Conservation (phyloP, 192 early-diverging fungal species). For the Mycoemilia scoparia region DNA sequence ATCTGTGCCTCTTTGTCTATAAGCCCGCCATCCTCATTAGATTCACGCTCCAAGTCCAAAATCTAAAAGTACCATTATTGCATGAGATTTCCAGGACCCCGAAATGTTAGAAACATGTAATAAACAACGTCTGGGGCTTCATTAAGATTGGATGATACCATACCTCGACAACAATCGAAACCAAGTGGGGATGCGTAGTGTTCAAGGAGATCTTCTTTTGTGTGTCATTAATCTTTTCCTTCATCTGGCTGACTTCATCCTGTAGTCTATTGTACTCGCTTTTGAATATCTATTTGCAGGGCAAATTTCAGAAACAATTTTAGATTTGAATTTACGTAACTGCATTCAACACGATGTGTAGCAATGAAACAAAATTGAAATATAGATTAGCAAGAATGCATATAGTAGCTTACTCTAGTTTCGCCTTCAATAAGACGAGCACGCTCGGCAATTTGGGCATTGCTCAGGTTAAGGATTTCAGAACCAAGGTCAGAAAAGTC, state of each 20-base stretch:
- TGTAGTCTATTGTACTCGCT: constrained; percentile 73
- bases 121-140: neutral
- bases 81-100: neutral
- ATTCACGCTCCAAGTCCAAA: constrained; percentile 74
- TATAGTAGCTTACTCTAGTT: constrained; percentile 90
- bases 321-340: neutral
- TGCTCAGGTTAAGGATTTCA: constrained; percentile 74
- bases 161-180: constrained; percentile 92
- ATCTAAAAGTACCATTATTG: too few relatives aligned
- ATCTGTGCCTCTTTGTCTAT: constrained; percentile 81
- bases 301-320: neutral
- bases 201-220: constrained; percentile 97
- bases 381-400: neutral
- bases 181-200: constrained; percentile 92
- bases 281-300: constrained; percentile 57
- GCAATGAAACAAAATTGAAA: neutral
- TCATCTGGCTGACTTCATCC: constrained; percentile 76
- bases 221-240: constrained; percentile 91
- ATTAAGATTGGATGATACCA: constrained; percentile 15
- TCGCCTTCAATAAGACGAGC: constrained; percentile 89
- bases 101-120: constrained; percentile 12
- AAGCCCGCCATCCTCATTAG: constrained; percentile 88
- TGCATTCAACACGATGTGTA: neutral
- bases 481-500: constrained; percentile 61
- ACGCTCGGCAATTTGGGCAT: constrained; percentile 83